Conservation (phyloP, 495 filamentous ascomycete species). For the Hyphodiscus hymeniophilus region DNA sequence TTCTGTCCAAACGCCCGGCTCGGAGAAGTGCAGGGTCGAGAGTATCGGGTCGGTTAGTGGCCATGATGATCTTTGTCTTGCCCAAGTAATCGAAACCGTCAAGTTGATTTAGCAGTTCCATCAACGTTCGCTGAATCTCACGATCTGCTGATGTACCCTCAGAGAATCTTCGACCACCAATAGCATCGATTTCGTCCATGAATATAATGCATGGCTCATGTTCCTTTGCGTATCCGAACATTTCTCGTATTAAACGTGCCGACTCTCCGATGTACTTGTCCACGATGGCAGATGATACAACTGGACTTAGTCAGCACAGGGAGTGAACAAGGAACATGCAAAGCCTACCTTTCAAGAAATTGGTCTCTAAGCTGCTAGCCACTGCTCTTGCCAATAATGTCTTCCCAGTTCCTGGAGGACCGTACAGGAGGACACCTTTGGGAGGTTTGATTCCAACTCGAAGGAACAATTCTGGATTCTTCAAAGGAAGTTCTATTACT, state of each 20-base stretch:
- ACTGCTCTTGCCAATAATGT: constrained; percentile 92
- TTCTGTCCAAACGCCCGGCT: constrained; percentile 90
- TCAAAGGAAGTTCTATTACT: constrained; percentile 95
- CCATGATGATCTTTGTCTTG: constrained; percentile 99
- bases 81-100: constrained; percentile 99
- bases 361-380: constrained; percentile 93
- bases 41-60: constrained; percentile 96
- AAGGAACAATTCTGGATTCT: constrained; percentile 97
- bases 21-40: constrained; percentile 91
- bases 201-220: constrained; percentile 99
- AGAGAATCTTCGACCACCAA: constrained; percentile 94
- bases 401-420: constrained; percentile 97
- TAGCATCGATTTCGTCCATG: constrained; percentile 99
- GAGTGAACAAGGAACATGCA: background rate
- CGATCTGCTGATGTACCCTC: constrained; percentile 97
- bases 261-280: constrained; percentile 99
- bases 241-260: constrained; percentile 92
- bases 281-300: constrained; percentile 99
- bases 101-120: constrained; percentile 98
- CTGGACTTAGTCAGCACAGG: constrained; percentile 34
- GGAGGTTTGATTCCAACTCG: constrained; percentile 98
- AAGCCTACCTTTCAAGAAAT: constrained; percentile 85
- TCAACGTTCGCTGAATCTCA: constrained; percentile 97
- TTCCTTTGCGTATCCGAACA: constrained; percentile 99
- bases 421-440: constrained; percentile 95